Evolutionary conservation across 805 yeast genomes (phyloP).

Genomic region (Candida orba): DNA sequence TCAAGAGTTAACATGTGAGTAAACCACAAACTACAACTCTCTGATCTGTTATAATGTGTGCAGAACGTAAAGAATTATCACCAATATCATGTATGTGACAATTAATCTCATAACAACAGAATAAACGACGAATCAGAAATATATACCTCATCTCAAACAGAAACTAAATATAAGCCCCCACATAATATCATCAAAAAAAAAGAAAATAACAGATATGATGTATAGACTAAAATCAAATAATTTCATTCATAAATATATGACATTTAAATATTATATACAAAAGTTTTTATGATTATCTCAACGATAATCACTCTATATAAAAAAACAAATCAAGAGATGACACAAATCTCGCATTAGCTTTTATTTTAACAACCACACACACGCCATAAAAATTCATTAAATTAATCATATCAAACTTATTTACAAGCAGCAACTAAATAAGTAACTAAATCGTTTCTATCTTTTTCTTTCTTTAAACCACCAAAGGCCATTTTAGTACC

Average conservation of each 20-base stretch:
- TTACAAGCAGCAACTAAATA: constrained; percentile 58
- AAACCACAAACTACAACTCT: too few relatives aligned
- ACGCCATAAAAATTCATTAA: background rate
- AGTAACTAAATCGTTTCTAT: constrained; percentile 93
- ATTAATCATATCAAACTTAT: constrained; percentile 23
- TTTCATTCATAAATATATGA: background rate
- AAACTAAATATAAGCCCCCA: too few relatives aligned
- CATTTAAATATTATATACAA: constrained; percentile 3
- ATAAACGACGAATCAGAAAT: too few relatives aligned
- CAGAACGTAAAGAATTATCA: too few relatives aligned
- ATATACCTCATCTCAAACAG: too few relatives aligned
- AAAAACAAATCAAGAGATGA: background rate
- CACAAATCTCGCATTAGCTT: too few relatives aligned
- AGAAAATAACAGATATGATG: background rate
- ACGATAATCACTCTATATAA: background rate
- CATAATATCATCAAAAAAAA: too few relatives aligned
- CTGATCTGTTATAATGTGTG: too few relatives aligned
- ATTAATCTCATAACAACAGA: too few relatives aligned
- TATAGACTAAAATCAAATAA: background rate
- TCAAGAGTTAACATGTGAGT: too few relatives aligned
- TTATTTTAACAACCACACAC: background rate
- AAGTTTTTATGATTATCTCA: background rate
- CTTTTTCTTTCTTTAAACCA: constrained; percentile 98
- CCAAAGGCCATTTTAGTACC: constrained; percentile 99
- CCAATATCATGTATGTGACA: too few relatives aligned